Conservation (phyloP, 2,329 filamentous ascomycete genomes). For the Hypoxylon rubiginosum region DNA sequence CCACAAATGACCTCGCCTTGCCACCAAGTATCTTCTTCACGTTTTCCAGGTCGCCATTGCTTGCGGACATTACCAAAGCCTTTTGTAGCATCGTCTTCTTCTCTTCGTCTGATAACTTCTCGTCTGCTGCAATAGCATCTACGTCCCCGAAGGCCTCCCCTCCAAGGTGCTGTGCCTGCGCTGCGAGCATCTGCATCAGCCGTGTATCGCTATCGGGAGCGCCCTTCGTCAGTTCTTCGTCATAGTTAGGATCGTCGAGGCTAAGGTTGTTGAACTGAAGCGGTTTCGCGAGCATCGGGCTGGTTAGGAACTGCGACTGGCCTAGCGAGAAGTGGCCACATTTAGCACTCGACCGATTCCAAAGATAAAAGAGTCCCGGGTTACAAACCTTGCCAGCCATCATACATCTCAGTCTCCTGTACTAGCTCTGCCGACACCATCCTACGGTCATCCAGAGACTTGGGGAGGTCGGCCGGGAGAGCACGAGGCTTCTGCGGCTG, state of each 20-base stretch:
- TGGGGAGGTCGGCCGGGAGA: conserved; percentile 89
- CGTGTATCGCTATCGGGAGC: conserved; percentile 84
- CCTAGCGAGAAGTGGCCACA: conserved; percentile 65
- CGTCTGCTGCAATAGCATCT: conserved; percentile 80
- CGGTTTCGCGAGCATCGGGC: conserved; percentile 85
- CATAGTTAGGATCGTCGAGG: conserved; percentile 81
- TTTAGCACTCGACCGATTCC: conserved; percentile 28
- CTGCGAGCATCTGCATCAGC: conserved; percentile 95
- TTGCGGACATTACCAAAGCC: conserved; percentile 92
- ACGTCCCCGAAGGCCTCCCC: conserved; percentile 81
- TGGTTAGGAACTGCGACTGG: conserved; percentile 94
- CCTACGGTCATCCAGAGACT: conserved; percentile 89
- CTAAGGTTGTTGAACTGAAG: conserved; percentile 85
- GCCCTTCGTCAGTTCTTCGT: conserved; percentile 72
- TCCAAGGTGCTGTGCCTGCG: conserved; percentile 88
- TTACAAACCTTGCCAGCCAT: conserved; percentile 91
- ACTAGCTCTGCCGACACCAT: conserved; percentile 75
- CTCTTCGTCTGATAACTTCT: conserved; percentile 78
- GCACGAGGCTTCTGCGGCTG: conserved; percentile 60
- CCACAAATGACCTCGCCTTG: conserved; percentile 79
- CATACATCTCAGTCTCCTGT: conserved; percentile 95
- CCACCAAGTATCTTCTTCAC: conserved; percentile 82
- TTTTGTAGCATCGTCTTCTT: conserved; percentile 88
- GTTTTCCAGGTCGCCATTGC: conserved; percentile 90
- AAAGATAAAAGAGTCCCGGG: conserved; percentile 29